Conservation (phyloP, 139 green algal genomes). For the Asterochloris sp. region DNA sequence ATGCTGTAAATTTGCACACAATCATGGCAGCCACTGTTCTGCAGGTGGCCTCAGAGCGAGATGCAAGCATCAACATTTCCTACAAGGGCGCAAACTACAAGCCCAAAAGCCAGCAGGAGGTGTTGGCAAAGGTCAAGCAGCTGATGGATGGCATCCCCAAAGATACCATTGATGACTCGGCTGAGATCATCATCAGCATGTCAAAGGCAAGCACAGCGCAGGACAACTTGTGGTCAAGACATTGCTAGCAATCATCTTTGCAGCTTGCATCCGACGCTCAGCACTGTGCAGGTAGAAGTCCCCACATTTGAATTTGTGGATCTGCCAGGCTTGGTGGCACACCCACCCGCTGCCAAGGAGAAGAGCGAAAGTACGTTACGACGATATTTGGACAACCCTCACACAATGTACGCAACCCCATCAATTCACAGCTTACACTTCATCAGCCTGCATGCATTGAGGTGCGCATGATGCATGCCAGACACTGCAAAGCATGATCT, state of each 20-base stretch:
- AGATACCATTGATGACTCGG: not conserved
- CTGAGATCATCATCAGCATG: too few relatives aligned
- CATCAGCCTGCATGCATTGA: too few relatives aligned
- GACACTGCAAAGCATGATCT: too few relatives aligned
- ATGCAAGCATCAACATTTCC: not conserved
- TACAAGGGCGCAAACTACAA: not conserved
- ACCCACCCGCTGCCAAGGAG: not conserved
- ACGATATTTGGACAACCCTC: constrained; percentile 8
- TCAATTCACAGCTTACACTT: too few relatives aligned
- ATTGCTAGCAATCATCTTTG: not conserved
- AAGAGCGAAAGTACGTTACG: not conserved
- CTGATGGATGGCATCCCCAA: not conserved
- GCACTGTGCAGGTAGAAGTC: constrained; percentile 3
- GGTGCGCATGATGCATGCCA: too few relatives aligned
- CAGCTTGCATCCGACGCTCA: not conserved
- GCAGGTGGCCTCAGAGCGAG: not conserved
- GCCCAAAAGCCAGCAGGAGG: not conserved
- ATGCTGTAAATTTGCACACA: not conserved
- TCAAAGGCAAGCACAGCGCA: not conserved
- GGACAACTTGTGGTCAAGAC: not conserved
- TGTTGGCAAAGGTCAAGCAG: not conserved
- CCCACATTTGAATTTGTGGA: constrained; percentile 3
- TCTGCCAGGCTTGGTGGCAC: not conserved
- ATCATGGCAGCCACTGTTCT: not conserved
- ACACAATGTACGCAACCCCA: not conserved